Percentiles rank a stretch among this genome's conserved stretches.
These are phyloP conservation scores for Ophiosphaerella herpotricha DNA, from an alignment of 2,329 filamentous ascomycete species.

Conservation along the genomic window DNA sequence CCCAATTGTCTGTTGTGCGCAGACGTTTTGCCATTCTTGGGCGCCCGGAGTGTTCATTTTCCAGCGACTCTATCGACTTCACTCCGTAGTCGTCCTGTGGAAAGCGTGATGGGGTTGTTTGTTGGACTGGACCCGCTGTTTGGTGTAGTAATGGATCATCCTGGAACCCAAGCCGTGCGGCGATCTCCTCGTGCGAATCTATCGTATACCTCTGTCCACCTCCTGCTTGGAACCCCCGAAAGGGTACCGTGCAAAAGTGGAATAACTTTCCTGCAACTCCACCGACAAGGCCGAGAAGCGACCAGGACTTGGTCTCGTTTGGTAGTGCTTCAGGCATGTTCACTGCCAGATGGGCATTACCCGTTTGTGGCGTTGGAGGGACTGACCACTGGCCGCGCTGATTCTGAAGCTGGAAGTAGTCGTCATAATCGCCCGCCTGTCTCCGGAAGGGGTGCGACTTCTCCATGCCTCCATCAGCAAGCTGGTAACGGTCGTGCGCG, in stretches of 20 bases:
- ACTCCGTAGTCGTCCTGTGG: conserved; percentile 55
- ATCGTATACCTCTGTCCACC: conserved; percentile 74
- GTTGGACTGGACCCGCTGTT: conserved; percentile 24
- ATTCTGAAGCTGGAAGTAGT: conserved; percentile 45
- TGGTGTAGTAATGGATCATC: conserved; percentile 22
- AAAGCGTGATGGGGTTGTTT: conserved; percentile 59
- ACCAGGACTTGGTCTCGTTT: conserved; percentile 33
- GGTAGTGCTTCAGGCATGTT: conserved; percentile 21
- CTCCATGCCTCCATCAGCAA: conserved; percentile 56
- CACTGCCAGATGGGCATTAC: conserved; percentile 13
- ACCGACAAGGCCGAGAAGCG: conserved; percentile 64
- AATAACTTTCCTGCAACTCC: conserved; percentile 77
- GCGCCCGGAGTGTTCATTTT: conserved; percentile 49
- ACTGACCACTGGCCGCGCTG: conserved; percentile 44
- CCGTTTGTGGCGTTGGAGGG: conserved; percentile 31
- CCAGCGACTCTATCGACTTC: conserved; percentile 52
- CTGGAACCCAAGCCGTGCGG: conserved; percentile 26
- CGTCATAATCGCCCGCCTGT: conserved; percentile 49
- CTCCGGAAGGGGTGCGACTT: conserved; percentile 48
- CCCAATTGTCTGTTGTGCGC: conserved; percentile 55
- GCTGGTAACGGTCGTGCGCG: conserved; percentile 57
- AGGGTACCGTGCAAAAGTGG: conserved; percentile 77
- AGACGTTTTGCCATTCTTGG: conserved; percentile 53
- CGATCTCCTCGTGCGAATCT: conserved; percentile 39
- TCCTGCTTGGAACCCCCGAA: conserved; percentile 85